Evolutionary conservation across 2,329 filamentous ascomycete species (phyloP).

Genomic region (Colletotrichum liriopes): DNA sequence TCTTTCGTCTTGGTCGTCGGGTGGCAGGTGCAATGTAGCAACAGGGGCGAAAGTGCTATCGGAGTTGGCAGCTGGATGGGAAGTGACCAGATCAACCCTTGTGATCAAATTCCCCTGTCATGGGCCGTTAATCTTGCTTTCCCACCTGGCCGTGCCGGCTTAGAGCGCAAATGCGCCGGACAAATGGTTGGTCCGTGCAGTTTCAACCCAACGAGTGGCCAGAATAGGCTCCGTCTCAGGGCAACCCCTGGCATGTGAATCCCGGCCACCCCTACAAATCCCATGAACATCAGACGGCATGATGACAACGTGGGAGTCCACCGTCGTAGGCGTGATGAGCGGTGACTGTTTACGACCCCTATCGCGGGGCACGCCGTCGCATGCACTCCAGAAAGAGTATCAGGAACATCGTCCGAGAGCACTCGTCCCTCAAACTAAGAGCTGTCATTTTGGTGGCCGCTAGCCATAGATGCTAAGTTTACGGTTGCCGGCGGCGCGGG

Average conservation of each 20-base stretch:
- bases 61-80: constrained; percentile 30
- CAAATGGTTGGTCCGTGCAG: constrained; percentile 38
- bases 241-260: constrained; percentile 42
- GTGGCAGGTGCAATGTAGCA: constrained; percentile 19
- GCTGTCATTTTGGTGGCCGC: constrained; percentile 7
- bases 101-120: constrained; percentile 41
- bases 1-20: constrained; percentile 5
- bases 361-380: neutral
- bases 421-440: constrained; percentile 11
- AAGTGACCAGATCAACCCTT: constrained; percentile 43
- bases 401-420: neutral
- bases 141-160: constrained; percentile 16
- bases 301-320: constrained; percentile 24
- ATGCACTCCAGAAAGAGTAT: neutral
- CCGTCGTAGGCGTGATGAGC: neutral
- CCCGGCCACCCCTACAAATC: constrained; percentile 17
- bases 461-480: neutral
- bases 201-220: constrained; percentile 13
- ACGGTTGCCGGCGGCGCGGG: constrained; percentile 32
- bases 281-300: constrained; percentile 35
- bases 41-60: constrained; percentile 35
- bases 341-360: neutral
- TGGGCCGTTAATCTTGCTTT: constrained; percentile 41
- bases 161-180: constrained; percentile 38
- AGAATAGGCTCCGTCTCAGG: constrained; percentile 34